These are phyloP conservation scores for Yarrowia sp. DNA, from an alignment of 805 yeast genomes.

Conservation along the genomic window DNA sequence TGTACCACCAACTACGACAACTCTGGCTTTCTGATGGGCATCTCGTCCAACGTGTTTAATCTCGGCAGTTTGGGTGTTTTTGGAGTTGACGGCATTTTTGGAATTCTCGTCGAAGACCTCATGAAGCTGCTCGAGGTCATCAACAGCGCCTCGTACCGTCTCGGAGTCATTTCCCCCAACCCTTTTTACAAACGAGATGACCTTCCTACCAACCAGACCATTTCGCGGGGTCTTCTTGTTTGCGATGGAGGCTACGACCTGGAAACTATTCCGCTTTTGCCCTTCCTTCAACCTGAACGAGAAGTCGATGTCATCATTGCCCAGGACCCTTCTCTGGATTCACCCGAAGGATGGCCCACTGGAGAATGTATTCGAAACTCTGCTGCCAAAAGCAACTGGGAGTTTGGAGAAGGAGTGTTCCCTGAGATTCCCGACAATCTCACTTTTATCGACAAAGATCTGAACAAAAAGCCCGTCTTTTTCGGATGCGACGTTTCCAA, in stretches of 20 bases:
- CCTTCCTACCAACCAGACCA: constrained; percentile 40
- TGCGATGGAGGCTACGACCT: constrained; percentile 72
- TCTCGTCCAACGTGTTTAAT: constrained; percentile 80
- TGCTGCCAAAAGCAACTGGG: constrained; percentile 53
- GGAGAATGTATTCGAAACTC: constrained; percentile 59
- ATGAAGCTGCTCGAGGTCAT: constrained; percentile 48
- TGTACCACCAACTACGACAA: constrained; percentile 76
- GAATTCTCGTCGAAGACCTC: constrained; percentile 49
- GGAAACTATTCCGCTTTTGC: constrained; percentile 60
- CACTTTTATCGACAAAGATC: constrained; percentile 59
- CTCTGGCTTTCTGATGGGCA: constrained; percentile 75
- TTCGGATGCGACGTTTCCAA: constrained; percentile 72
- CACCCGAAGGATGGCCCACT: constrained; percentile 58
- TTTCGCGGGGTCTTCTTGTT: constrained; percentile 45
- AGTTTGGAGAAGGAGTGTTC: constrained; percentile 47
- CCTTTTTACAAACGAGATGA: constrained; percentile 55
- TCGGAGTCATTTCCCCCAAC: constrained; percentile 66
- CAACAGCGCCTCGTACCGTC: constrained; percentile 45
- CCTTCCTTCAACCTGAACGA: constrained; percentile 58
- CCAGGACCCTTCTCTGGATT: constrained; percentile 65
- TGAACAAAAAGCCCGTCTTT: constrained; percentile 57
- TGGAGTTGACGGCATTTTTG: neutral
- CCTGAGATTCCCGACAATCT: constrained; percentile 46
- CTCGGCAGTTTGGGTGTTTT: constrained; percentile 36
- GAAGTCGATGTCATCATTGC: constrained; percentile 62